phyloP scores from a whole-genome alignment of 1,284 basidiomycete species.

The Ceratobasidium sp. region DNA sequence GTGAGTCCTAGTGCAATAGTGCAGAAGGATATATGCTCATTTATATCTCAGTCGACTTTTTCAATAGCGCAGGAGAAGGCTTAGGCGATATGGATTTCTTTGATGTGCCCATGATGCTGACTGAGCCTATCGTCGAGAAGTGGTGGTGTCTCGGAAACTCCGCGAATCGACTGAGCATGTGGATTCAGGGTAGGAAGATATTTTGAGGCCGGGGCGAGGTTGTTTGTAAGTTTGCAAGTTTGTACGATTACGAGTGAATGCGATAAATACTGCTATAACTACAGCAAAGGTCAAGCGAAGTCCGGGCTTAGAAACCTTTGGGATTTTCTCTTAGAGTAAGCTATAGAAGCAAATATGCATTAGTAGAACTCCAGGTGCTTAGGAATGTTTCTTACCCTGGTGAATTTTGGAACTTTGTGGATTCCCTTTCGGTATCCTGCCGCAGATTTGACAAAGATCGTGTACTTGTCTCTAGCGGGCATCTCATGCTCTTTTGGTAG shows the following conservation, averaged over 20 bases:
- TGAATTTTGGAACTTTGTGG: constrained; percentile 96
- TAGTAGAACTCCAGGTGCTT: not conserved
- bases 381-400: constrained; percentile 69
- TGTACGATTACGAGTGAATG: not conserved
- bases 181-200: constrained; percentile 71
- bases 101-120: constrained; percentile 57
- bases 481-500: constrained; percentile 91
- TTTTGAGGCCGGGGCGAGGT: constrained; percentile 6
- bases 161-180: constrained; percentile 71
- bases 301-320: constrained; percentile 44
- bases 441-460: constrained; percentile 79
- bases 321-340: constrained; percentile 46
- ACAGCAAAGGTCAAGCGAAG: not conserved
- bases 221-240: not conserved
- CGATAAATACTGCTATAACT: constrained; percentile 9
- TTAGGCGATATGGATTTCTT: constrained; percentile 77
- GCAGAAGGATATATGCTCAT: constrained; percentile 23
- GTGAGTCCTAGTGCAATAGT: constrained; percentile 59
- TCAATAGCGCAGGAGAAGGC: constrained; percentile 58
- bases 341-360: constrained; percentile 18
- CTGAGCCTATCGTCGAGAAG: constrained; percentile 74
- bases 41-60: constrained; percentile 61
- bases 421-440: constrained; percentile 90
- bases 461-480: constrained; percentile 93
- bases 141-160: constrained; percentile 87